Evolutionary conservation across 495 filamentous ascomycete species (phyloP).

Genomic region (Trichoderma orchidacearum): DNA sequence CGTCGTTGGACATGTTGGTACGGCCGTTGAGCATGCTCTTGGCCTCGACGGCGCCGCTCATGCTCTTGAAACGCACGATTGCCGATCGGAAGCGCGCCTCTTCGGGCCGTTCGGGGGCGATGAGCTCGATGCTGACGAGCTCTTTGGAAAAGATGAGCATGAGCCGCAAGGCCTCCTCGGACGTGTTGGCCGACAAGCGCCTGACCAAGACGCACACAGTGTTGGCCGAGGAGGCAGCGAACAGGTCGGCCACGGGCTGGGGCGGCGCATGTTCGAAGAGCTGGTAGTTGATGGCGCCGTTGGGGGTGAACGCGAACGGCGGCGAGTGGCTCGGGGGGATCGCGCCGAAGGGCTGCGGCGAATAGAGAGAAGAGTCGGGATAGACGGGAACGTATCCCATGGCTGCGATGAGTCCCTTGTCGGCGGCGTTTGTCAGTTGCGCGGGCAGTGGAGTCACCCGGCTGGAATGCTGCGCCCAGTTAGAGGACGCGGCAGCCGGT

Average conservation of each 20-base stretch:
- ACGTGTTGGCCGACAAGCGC: constrained; percentile 60
- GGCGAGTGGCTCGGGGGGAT: background rate
- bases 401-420: too few relatives aligned
- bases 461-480: too few relatives aligned
- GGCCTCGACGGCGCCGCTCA: constrained; percentile 63
- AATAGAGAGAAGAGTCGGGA: too few relatives aligned
- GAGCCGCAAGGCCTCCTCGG: constrained; percentile 55
- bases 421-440: too few relatives aligned
- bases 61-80: constrained; percentile 58
- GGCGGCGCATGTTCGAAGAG: background rate
- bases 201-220: constrained; percentile 41
- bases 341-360: background rate
- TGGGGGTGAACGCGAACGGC: background rate
- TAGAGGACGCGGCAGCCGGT: background rate
- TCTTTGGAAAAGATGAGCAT: constrained; percentile 84
- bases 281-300: background rate
- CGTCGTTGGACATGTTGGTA: constrained; percentile 57
- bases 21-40: constrained; percentile 68
- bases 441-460: too few relatives aligned
- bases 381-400: too few relatives aligned
- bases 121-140: constrained; percentile 58
- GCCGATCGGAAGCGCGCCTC: constrained; percentile 64
- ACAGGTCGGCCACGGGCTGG: background rate
- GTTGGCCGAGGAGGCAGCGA: background rate
- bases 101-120: constrained; percentile 48